phyloP scores from a whole-genome alignment of 1,284 basidiomycete species.

The Papiliotrema flavescens region DNA sequence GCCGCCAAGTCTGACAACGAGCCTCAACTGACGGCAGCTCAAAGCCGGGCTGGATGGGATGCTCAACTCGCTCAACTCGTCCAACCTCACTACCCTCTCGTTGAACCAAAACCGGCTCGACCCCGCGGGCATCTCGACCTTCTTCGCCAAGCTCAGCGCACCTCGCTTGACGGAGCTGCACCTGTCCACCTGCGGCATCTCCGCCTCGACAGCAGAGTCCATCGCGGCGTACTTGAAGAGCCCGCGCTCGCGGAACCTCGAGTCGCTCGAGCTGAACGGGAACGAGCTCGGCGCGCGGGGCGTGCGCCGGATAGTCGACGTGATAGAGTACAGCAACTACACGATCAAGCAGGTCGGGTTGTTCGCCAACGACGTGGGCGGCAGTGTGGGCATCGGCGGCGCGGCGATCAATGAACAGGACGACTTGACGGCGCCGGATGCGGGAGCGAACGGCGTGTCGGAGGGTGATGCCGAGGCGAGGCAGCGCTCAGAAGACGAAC shows the following conservation, averaged over 20 bases:
- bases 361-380: constrained; percentile 21
- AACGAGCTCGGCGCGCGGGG: constrained; percentile 32
- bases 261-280: constrained; percentile 36
- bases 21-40: constrained; percentile 17
- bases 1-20: constrained; percentile 9
- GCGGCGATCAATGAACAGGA: background rate
- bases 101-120: constrained; percentile 33
- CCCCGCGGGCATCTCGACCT: constrained; percentile 11
- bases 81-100: constrained; percentile 24
- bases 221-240: constrained; percentile 24
- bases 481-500: constrained; percentile 4
- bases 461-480: background rate
- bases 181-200: constrained; percentile 35
- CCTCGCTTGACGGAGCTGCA: constrained; percentile 31
- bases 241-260: constrained; percentile 24
- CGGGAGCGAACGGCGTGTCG: background rate
- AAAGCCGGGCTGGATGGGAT: constrained; percentile 18
- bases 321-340: constrained; percentile 31
- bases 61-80: constrained; percentile 29
- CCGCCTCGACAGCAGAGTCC: constrained; percentile 5
- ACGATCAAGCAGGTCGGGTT: constrained; percentile 29
- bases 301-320: constrained; percentile 32
- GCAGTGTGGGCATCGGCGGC: background rate
- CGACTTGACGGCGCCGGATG: background rate
- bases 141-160: constrained; percentile 26